Conservation (phyloP, 306 rosid genomes). For the Prunus mongolica region DNA sequence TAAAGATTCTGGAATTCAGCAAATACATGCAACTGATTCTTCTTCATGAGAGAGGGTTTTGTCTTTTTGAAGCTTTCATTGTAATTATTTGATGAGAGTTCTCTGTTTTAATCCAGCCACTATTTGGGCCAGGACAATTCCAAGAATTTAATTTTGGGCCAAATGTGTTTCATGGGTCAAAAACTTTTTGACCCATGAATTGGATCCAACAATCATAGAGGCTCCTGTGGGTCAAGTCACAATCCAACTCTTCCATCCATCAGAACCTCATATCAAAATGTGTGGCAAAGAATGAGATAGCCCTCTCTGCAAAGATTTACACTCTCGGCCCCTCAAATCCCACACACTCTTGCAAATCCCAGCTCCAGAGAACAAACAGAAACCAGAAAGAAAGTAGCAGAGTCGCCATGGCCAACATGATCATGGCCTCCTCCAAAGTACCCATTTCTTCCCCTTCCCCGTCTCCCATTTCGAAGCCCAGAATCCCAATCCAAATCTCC, state of each 20-base stretch:
- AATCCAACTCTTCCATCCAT: background rate
- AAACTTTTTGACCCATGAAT: no score
- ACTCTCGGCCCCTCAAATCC: background rate
- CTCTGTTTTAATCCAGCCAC: background rate
- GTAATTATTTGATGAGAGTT: no score
- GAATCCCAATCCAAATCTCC: conserved; percentile 40
- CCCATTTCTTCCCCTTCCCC: conserved; percentile 33
- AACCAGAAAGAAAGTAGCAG: background rate
- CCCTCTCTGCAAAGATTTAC: background rate
- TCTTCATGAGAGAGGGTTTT: background rate
- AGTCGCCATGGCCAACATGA: conserved; percentile 66
- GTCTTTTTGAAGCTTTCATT: background rate
- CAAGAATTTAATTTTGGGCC: background rate
- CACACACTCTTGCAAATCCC: background rate
- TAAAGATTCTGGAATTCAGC: background rate
- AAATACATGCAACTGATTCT: background rate
- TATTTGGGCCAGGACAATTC: background rate
- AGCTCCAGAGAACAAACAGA: background rate
- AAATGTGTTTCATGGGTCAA: no score
- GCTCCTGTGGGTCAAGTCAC: background rate
- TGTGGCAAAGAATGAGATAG: conserved; percentile 11
- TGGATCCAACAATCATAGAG: no score
- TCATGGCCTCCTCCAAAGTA: conserved; percentile 75
- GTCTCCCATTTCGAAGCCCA: conserved; percentile 37
- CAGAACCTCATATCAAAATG: background rate